Evolutionary conservation across 345 rosid species (phyloP).

Genomic region (Chamaenerion angustifolium): DNA sequence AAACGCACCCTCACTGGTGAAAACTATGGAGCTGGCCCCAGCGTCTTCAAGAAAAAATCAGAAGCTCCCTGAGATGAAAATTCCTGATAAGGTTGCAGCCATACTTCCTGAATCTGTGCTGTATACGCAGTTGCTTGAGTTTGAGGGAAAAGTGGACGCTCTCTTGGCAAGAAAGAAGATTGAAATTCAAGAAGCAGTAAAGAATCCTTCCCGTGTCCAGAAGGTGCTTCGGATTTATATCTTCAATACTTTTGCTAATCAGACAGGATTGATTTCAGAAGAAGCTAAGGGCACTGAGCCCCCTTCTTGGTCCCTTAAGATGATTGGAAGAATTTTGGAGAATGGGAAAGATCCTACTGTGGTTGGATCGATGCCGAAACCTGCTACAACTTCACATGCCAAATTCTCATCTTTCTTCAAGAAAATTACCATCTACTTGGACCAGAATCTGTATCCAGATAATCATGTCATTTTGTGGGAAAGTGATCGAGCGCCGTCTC

Average conservation of each 20-base stretch:
- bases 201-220: conserved; percentile 10
- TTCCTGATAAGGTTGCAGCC: conserved; percentile 10
- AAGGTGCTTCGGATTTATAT: conserved; percentile 13
- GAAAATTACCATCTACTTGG: conserved; percentile 15
- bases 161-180: conserved; percentile 9
- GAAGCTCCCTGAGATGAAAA: conserved; percentile 10
- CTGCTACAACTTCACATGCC: conserved; percentile 1
- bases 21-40: conserved; percentile 16
- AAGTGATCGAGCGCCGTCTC: conserved; percentile 11
- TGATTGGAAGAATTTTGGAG: conserved; percentile 12
- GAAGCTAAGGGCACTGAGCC: conserved; percentile 7
- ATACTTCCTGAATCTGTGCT: conserved; percentile 12
- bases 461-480: conserved; percentile 15
- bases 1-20: neutral
- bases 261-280: conserved; percentile 3
- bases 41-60: conserved; percentile 7
- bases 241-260: conserved; percentile 16
- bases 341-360: conserved; percentile 11
- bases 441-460: conserved; percentile 13
- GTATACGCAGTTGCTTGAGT: conserved; percentile 12
- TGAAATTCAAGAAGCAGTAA: conserved; percentile 15
- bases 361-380: conserved; percentile 6
- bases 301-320: conserved; percentile 16
- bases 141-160: conserved; percentile 10
- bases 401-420: conserved; percentile 15